Conservation (phyloP, 768 basidiomycete genomes). For the Epithele typhae region DNA sequence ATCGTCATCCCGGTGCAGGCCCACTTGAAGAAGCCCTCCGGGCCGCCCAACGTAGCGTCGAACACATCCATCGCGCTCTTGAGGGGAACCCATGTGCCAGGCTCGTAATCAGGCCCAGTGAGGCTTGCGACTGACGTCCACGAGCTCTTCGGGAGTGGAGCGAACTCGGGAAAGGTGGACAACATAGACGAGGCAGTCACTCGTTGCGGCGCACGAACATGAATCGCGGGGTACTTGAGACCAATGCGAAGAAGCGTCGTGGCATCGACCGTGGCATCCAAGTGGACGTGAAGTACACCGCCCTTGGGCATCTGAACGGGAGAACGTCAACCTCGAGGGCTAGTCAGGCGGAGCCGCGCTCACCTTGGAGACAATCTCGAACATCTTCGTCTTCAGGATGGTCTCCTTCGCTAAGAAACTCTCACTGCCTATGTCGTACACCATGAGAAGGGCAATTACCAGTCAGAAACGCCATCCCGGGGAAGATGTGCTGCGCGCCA, state of each 20-base stretch:
- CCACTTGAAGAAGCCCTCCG: conserved; percentile 66
- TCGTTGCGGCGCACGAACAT: conserved; percentile 43
- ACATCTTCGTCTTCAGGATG: conserved; percentile 59
- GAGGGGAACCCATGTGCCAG: conserved; percentile 52
- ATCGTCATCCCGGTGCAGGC: conserved; percentile 55
- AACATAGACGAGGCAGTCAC: conserved; percentile 39
- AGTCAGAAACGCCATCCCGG: conserved; percentile 76
- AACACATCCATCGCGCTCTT: conserved; percentile 51
- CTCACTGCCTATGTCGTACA: no score
- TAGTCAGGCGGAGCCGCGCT: no score
- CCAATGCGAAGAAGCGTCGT: conserved; percentile 50
- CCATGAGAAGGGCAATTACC: conserved; percentile 32
- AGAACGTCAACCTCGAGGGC: no score
- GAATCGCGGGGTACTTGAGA: conserved; percentile 51
- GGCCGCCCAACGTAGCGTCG: conserved; percentile 46
- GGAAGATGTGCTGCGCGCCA: conserved; percentile 56
- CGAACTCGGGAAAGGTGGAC: conserved; percentile 47
- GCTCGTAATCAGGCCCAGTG: conserved; percentile 39
- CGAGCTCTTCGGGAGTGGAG: conserved; percentile 35
- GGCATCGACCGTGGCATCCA: conserved; percentile 63
- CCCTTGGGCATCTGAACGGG: conserved; percentile 70
- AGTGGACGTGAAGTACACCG: conserved; percentile 64
- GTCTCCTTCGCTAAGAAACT: conserved; percentile 15
- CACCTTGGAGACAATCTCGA: conserved; percentile 59
- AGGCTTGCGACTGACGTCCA: conserved; percentile 26